Base-by-base conservation (phyloP, 805 yeast species). In the Kregervanrija fluxuum region DNA sequence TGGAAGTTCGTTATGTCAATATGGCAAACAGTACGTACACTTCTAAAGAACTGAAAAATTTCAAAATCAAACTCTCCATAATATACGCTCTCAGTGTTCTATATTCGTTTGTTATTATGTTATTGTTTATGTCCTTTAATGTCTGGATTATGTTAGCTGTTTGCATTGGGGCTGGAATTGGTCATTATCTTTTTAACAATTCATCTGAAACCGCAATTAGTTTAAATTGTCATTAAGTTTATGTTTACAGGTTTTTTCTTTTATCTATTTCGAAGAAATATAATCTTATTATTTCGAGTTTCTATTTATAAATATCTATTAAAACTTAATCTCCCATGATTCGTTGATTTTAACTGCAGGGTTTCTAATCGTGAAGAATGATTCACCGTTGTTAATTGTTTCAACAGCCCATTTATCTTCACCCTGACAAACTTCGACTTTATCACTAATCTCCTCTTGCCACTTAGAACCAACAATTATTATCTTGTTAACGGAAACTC, bases 401-500 rank as follows among this genome's bases (percentile, higher is more conserved):
- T 51, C 49, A 0, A 71, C 69, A 1, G 47, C 48, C 74, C 75
- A 68, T 3, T 51, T 40, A n/a, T 65, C 38, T 1, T 60, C 71
- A 30, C 54, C 64, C 54, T 75, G 78, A 6, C 48, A 42, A 6
- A 76, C 67, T 2, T 38, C 46, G 5, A 62, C 69, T 55, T 13
- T 51, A 38, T 3, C 41, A 45, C 8, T 17, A 1, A 28, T 32
- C 15, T 36, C 31, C 28, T 22, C 6, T 6, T 22, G 28, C 28
- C 28, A 22, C 5, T 45, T 33, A 4, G 50, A 51, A 4, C 77
- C 77, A 31, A 80, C 61, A 33, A 86, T 52, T 1, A 77, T 57
- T 12, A 85, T 71, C 49, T 69, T 75, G 50, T 82, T 88, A 41
- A 85, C 63, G 5, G 52, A 60, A n/a, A 74, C 67, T 11, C 50